A percentile compares a stretch with the other conserved stretches of the same genome.
Evolutionary conservation across 257 asterid genomes (phyloP).

Genomic region (Cruciata laevipes): DNA sequence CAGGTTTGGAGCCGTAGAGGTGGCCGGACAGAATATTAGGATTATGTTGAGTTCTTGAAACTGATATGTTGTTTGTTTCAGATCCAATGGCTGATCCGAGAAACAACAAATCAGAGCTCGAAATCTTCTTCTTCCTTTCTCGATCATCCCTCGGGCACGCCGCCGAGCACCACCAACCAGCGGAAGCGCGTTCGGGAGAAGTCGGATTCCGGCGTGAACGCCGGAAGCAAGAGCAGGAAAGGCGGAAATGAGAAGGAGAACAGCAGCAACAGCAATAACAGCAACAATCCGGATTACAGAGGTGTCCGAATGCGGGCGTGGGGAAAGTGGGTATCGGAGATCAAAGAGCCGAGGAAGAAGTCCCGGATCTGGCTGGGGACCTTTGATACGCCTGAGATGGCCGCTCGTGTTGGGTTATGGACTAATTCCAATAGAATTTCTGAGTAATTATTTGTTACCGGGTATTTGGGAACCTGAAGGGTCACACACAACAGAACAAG

Average conservation of each 20-base stretch:
- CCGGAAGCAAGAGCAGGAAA: not conserved
- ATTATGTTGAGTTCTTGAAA: not conserved
- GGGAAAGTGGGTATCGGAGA: slow-evolving; percentile 90
- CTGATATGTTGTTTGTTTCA: not conserved
- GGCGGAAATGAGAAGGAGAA: not conserved
- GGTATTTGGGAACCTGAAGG: no score
- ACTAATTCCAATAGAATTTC: no score
- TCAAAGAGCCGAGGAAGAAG: slow-evolving; percentile 70
- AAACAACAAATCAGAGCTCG: slow-evolving; percentile 25
- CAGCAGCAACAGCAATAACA: not conserved
- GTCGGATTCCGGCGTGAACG: not conserved
- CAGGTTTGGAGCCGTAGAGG: no score
- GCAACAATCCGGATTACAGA: slow-evolving; percentile 40
- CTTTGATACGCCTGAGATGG: slow-evolving; percentile 71
- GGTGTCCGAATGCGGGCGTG: slow-evolving; percentile 79
- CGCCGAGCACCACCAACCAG: not conserved
- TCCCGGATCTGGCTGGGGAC: slow-evolving; percentile 88
- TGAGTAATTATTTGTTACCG: no score
- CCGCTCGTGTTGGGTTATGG: no score
- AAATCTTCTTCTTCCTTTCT: slow-evolving; percentile 16
- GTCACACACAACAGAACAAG: no score
- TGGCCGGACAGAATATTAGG: no score
- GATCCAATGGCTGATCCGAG: slow-evolving; percentile 31
- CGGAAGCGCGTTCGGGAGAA: slow-evolving; percentile 27
- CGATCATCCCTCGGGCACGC: not conserved